Percentiles rank a stretch among this genome's conserved stretches.
Evolutionary conservation across 2,329 filamentous ascomycete genomes (phyloP).

Genomic region (Rutstroemia sp.): DNA sequence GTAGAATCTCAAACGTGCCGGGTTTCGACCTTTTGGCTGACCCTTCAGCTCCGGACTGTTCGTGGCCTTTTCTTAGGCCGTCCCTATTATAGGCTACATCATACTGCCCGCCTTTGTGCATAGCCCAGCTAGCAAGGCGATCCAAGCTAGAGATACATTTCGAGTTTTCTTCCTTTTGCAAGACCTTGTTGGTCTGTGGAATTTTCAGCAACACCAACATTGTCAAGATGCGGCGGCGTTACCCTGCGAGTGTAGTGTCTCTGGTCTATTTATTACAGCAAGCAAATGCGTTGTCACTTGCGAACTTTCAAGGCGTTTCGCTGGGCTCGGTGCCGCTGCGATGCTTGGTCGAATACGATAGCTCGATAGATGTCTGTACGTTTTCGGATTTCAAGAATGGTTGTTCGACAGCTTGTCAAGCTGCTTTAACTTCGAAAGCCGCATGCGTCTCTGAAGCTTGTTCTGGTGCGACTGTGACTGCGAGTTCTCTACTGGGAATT

Average conservation of each 20-base stretch:
- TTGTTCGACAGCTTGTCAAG: slow-evolving; percentile 24
- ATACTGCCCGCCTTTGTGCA: not conserved
- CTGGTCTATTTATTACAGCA: slow-evolving; percentile 18
- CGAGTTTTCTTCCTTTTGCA: not conserved
- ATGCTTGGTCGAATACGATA: slow-evolving; percentile 25
- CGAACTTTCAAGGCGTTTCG: slow-evolving; percentile 27
- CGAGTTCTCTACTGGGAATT: slow-evolving; percentile 26
- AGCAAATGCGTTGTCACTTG: slow-evolving; percentile 25
- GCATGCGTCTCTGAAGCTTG: slow-evolving; percentile 19
- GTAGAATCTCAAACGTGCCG: slow-evolving; percentile 5
- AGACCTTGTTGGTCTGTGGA: not conserved
- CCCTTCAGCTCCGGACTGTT: not conserved
- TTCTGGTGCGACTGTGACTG: slow-evolving; percentile 13
- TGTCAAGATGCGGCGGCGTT: slow-evolving; percentile 3
- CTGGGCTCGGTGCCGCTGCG: slow-evolving; percentile 16
- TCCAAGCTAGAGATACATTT: not conserved
- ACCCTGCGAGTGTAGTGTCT: slow-evolving; percentile 7
- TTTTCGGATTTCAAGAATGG: slow-evolving; percentile 23
- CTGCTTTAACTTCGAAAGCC: slow-evolving; percentile 15
- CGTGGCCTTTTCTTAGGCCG: not conserved
- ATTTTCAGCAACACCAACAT: not conserved
- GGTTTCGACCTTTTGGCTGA: not conserved
- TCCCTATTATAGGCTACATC: slow-evolving; percentile 5
- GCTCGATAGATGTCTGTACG: slow-evolving; percentile 21
- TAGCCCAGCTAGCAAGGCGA: not conserved